Percentiles rank a stretch among this genome's conserved stretches.
phyloP scores from a whole-genome alignment of 2,329 filamentous ascomycete species.

The Colletotrichum paranaense region DNA sequence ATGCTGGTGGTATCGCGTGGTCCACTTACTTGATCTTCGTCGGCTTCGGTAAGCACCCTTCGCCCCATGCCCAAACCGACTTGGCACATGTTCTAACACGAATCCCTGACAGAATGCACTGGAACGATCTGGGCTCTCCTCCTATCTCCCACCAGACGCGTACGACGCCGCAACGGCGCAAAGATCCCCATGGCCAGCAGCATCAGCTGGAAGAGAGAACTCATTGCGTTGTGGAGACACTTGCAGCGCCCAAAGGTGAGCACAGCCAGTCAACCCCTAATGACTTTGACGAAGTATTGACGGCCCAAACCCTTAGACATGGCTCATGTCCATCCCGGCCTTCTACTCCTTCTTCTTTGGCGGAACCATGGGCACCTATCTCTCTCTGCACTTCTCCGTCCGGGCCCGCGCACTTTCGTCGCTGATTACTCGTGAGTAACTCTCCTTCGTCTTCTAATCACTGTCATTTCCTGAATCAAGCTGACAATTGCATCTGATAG shows the following conservation, averaged over 20 bases:
- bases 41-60: slow-evolving; percentile 35
- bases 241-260: slow-evolving; percentile 37
- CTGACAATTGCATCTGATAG: neutral
- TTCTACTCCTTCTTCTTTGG: slow-evolving; percentile 52
- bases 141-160: slow-evolving; percentile 42
- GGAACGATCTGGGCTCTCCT: slow-evolving; percentile 42
- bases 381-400: slow-evolving; percentile 41
- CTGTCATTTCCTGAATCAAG: fast-evolving
- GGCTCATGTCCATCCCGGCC: slow-evolving; percentile 39
- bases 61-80: neutral
- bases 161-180: slow-evolving; percentile 42
- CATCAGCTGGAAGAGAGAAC: slow-evolving; percentile 39
- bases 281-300: neutral
- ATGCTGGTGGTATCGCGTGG: slow-evolving; percentile 41
- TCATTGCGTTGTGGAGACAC: slow-evolving; percentile 39
- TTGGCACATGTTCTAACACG: neutral
- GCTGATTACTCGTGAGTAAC: slow-evolving; percentile 29
- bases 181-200: slow-evolving; percentile 38
- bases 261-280: neutral
- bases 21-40: slow-evolving; percentile 45
- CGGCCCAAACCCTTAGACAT: slow-evolving; percentile 34
- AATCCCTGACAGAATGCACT: slow-evolving; percentile 37
- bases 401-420: slow-evolving; percentile 41
- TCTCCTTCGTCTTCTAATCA: too few species aligned
- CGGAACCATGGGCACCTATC: slow-evolving; percentile 42